These are phyloP conservation scores for Pterulicium gracile DNA, from an alignment of 1,284 basidiomycete species.

Conservation along the genomic window DNA sequence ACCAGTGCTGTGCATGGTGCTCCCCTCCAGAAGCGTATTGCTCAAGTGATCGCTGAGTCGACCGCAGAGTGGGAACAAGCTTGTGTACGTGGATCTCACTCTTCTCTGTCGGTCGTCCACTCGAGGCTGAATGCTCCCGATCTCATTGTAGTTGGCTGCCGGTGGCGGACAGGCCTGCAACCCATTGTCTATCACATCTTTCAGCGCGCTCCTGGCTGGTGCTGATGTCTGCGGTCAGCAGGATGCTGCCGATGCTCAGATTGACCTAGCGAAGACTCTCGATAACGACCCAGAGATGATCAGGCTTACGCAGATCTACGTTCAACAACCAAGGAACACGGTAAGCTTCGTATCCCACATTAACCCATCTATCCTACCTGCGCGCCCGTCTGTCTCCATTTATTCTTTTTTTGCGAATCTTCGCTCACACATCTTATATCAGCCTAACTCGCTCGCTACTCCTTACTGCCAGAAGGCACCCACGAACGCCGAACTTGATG, in stretches of 20 bases:
- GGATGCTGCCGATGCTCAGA: slow-evolving; percentile 20
- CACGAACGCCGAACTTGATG: slow-evolving; percentile 27
- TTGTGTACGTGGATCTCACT: slow-evolving; percentile 21
- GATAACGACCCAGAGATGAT: slow-evolving; percentile 20
- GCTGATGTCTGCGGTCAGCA: slow-evolving; percentile 20
- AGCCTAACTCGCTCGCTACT: slow-evolving; percentile 25
- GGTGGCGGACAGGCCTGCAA: slow-evolving; percentile 21
- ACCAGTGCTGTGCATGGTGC: background rate
- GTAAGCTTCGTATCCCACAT: too few relatives aligned
- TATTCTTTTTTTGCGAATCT: too few relatives aligned
- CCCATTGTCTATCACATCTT: slow-evolving; percentile 14
- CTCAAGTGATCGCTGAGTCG: slow-evolving; percentile 14
- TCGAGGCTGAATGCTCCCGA: background rate
- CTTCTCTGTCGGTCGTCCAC: slow-evolving; percentile 3
- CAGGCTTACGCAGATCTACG: slow-evolving; percentile 26
- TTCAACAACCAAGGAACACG: slow-evolving; percentile 45
- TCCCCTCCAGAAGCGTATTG: slow-evolving; percentile 10
- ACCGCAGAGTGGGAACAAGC: slow-evolving; percentile 17
- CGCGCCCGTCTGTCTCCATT: too few relatives aligned
- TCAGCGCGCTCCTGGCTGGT: slow-evolving; percentile 16
- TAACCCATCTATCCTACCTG: too few relatives aligned
- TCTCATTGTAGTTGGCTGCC: slow-evolving; percentile 25
- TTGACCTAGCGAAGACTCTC: slow-evolving; percentile 20
- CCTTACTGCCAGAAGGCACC: slow-evolving; percentile 30
- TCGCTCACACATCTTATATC: too few relatives aligned